phyloP scores from a whole-genome alignment of 305 asterid genomes.

The Rubia balearica region DNA sequence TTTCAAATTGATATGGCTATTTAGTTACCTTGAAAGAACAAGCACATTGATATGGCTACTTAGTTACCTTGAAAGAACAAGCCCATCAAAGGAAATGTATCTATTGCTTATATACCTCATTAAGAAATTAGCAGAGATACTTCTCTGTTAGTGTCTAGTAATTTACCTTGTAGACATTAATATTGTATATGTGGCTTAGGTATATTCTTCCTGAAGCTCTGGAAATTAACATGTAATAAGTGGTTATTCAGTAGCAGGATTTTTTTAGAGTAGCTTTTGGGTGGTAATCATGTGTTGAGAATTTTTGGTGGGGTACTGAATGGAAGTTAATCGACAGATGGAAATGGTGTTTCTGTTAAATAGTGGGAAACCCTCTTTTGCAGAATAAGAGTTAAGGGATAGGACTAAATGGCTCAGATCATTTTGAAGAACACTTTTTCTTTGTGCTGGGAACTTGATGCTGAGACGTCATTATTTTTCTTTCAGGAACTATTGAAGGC shows the following conservation, averaged over 20 bases:
- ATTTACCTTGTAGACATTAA: not conserved
- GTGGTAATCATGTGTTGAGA: not conserved
- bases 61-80: not conserved
- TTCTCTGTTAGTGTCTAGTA: not conserved
- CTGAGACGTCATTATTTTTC: not conserved
- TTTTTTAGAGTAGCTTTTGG: not conserved
- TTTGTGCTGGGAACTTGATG: not conserved
- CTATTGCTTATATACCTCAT: not conserved
- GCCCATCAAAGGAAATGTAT: not conserved
- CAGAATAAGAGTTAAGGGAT: not conserved
- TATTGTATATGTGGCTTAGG: not conserved
- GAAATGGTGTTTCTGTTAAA: not conserved
- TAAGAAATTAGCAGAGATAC: not conserved
- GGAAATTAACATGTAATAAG: not conserved
- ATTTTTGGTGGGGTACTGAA: not conserved
- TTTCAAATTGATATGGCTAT: not conserved
- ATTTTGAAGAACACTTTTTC: not conserved
- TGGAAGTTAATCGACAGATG: not conserved
- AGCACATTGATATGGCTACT: not conserved
- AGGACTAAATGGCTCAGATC: not conserved
- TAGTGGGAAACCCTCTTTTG: not conserved
- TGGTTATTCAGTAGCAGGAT: not conserved
- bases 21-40: not conserved
- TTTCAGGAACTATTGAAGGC: constrained; percentile 79
- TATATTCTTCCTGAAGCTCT: not conserved